phyloP scores from a whole-genome alignment of 192 early-diverging fungal species.

The Funneliformis mosseae region DNA sequence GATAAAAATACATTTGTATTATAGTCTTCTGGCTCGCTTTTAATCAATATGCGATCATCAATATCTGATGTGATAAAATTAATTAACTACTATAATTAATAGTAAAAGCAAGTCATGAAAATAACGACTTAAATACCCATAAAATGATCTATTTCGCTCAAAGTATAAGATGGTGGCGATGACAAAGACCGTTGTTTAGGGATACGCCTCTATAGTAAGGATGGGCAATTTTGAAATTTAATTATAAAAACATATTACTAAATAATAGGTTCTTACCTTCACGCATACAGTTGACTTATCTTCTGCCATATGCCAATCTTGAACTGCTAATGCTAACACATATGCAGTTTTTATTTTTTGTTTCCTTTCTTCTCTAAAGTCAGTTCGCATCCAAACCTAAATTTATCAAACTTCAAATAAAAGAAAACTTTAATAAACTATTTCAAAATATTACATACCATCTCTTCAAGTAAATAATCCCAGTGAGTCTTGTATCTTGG shows the following conservation, averaged over 20 bases:
- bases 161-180: background rate
- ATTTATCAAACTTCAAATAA: too few species aligned
- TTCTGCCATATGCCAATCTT: constrained; percentile 73
- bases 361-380: constrained; percentile 79
- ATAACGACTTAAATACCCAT: background rate
- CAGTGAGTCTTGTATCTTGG: constrained; percentile 64
- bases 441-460: constrained; percentile 50
- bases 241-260: background rate
- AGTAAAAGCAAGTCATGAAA: background rate
- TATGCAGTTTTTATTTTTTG: constrained; percentile 81
- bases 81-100: background rate
- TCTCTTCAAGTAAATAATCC: constrained; percentile 80
- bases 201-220: constrained; percentile 8
- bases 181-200: background rate
- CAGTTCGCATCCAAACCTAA: constrained; percentile 77
- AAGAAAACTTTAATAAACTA: constrained; percentile 1
- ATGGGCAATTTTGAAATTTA: background rate
- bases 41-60: constrained; percentile 4
- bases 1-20: background rate
- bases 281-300: constrained; percentile 73
- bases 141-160: background rate
- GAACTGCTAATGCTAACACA: constrained; percentile 60
- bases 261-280: constrained; percentile 47
- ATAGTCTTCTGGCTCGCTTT: constrained; percentile 5
- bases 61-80: background rate